Evolutionary conservation across 306 rosid genomes (phyloP).

Genomic region (Rubus parviflorus): DNA sequence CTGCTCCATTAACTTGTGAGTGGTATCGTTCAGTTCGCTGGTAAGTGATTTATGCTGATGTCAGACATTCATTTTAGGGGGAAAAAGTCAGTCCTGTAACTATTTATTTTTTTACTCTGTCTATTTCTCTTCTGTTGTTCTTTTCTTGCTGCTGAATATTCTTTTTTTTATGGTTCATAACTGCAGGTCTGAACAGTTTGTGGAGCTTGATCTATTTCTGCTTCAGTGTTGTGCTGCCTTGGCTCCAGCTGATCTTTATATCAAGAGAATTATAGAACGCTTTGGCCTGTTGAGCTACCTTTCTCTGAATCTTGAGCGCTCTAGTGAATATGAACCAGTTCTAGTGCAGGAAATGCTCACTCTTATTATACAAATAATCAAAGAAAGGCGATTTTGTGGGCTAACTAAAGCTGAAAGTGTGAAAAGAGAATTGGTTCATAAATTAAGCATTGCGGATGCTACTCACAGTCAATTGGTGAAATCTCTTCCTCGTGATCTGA

Average conservation of each 20-base stretch:
- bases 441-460: conserved; percentile 75
- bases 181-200: conserved; percentile 90
- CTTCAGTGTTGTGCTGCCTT: conserved; percentile 93
- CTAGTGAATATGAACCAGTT: conserved; percentile 84
- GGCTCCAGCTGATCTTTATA: conserved; percentile 80
- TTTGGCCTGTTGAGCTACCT: conserved; percentile 75
- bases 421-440: conserved; percentile 82
- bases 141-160: background rate
- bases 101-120: conserved; percentile 7
- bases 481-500: conserved; percentile 91
- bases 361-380: conserved; percentile 83
- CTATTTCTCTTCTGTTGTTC: background rate
- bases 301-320: conserved; percentile 58
- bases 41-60: conserved; percentile 49
- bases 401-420: conserved; percentile 74
- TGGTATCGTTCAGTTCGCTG: conserved; percentile 81
- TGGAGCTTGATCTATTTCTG: conserved; percentile 95
- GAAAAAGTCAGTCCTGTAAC: background rate
- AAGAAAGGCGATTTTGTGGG: conserved; percentile 94
- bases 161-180: conserved; percentile 21
- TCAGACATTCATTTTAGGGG: background rate
- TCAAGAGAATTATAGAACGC: conserved; percentile 79
- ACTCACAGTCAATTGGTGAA: conserved; percentile 93
- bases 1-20: conserved; percentile 74
- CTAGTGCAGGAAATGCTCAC: conserved; percentile 91